phyloP scores from a whole-genome alignment of 2,329 filamentous ascomycete species.

The Coccinonectria pachysandricola region DNA sequence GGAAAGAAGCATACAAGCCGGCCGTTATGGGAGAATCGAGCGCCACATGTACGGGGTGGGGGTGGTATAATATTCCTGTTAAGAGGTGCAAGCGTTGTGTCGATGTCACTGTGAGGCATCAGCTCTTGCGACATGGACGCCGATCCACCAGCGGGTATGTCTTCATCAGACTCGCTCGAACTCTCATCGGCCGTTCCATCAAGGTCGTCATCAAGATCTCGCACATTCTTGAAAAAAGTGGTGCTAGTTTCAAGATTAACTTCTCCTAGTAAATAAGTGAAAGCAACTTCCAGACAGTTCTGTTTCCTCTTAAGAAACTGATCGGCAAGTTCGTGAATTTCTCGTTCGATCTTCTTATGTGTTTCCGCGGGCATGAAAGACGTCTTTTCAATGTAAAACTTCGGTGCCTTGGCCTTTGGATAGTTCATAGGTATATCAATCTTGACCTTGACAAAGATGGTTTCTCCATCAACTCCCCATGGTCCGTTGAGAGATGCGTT shows the following conservation, averaged over 20 bases:
- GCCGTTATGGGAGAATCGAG: constrained; percentile 51
- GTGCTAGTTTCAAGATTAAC: constrained; percentile 50
- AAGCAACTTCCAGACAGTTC: constrained; percentile 51
- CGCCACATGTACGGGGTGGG: constrained; percentile 48
- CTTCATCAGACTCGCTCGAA: constrained; percentile 69
- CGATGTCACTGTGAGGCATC: constrained; percentile 41
- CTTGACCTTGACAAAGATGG: constrained; percentile 52
- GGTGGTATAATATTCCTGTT: constrained; percentile 46
- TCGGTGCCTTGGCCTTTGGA: constrained; percentile 46
- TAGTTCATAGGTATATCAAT: constrained; percentile 51
- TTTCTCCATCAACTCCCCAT: constrained; percentile 46
- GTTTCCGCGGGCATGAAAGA: constrained; percentile 50
- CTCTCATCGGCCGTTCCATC: constrained; percentile 59
- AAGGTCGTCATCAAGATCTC: constrained; percentile 49
- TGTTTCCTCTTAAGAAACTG: constrained; percentile 47
- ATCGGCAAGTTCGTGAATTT: constrained; percentile 45
- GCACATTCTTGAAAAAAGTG: constrained; percentile 52
- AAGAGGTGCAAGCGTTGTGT: constrained; percentile 40
- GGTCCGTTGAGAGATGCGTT: constrained; percentile 54
- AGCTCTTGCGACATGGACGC: constrained; percentile 54
- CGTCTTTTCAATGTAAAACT: constrained; percentile 51
- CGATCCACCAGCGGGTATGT: constrained; percentile 41
- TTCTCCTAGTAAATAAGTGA: constrained; percentile 55
- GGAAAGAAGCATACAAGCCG: constrained; percentile 59
- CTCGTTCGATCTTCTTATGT: constrained; percentile 39